Percentiles rank a stretch among this genome's conserved stretches.
Evolutionary conservation across 805 yeast genomes (phyloP).

Genomic region (Metschnikowia drakensbergensis): DNA sequence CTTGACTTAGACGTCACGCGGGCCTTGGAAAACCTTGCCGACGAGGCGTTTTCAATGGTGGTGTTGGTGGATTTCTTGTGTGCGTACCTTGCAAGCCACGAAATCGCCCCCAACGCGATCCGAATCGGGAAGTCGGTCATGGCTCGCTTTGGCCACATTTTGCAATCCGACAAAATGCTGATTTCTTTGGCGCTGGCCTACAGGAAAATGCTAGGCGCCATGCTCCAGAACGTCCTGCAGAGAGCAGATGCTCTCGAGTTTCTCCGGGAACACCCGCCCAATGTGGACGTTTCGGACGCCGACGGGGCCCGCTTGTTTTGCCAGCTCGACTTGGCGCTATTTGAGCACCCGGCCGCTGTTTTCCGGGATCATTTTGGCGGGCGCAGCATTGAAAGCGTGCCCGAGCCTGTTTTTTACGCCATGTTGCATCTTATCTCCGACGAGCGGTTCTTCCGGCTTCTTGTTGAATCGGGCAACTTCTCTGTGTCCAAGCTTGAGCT

Average conservation of each 20-base stretch:
- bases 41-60: not conserved
- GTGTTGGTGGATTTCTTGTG: not conserved
- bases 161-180: not conserved
- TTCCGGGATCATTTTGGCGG: slow-evolving; percentile 1
- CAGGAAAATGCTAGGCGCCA: not conserved
- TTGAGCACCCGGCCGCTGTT: not conserved
- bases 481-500: not conserved
- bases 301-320: not conserved
- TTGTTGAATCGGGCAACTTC: not conserved
- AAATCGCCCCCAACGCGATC: not conserved
- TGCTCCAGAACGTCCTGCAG: not conserved
- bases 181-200: not conserved
- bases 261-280: not conserved
- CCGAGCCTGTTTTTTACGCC: not conserved
- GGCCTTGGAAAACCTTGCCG: not conserved
- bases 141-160: not conserved
- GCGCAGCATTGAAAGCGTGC: not conserved
- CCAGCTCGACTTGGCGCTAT: not conserved
- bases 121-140: not conserved
- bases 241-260: not conserved
- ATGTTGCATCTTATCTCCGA: slow-evolving; percentile 3
- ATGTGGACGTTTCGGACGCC: not conserved
- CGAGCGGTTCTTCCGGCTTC: slow-evolving; percentile 6
- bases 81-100: not conserved
- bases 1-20: not conserved